These are phyloP conservation scores for Fusarium tjaetaba DNA, from an alignment of 2,329 filamentous ascomycete species.

Conservation along the genomic window DNA sequence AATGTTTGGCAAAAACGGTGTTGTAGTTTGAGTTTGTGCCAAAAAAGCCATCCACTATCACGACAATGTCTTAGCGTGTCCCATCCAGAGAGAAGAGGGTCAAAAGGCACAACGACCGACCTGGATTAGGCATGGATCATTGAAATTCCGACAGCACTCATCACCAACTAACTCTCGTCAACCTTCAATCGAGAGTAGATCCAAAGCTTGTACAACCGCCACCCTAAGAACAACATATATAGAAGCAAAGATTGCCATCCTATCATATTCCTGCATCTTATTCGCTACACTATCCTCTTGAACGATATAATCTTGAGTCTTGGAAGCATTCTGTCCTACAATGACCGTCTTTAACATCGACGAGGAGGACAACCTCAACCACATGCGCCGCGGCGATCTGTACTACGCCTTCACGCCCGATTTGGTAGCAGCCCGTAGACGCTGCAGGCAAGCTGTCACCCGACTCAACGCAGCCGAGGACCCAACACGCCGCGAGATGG, in stretches of 20 bases:
- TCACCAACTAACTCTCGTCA: background rate
- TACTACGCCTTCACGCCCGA: conserved; percentile 79
- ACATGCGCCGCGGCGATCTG: conserved; percentile 75
- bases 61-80: background rate
- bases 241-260: background rate
- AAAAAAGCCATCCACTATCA: background rate
- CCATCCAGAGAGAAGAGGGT: background rate
- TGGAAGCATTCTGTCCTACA: no score
- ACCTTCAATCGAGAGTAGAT: no score
- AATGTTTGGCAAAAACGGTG: background rate
- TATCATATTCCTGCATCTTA: background rate
- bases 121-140: background rate
- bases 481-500: conserved; percentile 67
- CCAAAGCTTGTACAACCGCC: background rate
- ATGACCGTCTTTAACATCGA: conserved; percentile 46
- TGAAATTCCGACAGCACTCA: background rate
- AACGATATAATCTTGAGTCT: background rate
- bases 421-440: conserved; percentile 69
- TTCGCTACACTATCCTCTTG: no score
- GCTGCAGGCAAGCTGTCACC: conserved; percentile 69
- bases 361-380: conserved; percentile 58
- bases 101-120: background rate
- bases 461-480: conserved; percentile 72
- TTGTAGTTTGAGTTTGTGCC: background rate
- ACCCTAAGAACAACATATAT: background rate